These are phyloP conservation scores for Chenopodium formosanum DNA, from an alignment of 148 eudicot species.

Conservation along the genomic window DNA sequence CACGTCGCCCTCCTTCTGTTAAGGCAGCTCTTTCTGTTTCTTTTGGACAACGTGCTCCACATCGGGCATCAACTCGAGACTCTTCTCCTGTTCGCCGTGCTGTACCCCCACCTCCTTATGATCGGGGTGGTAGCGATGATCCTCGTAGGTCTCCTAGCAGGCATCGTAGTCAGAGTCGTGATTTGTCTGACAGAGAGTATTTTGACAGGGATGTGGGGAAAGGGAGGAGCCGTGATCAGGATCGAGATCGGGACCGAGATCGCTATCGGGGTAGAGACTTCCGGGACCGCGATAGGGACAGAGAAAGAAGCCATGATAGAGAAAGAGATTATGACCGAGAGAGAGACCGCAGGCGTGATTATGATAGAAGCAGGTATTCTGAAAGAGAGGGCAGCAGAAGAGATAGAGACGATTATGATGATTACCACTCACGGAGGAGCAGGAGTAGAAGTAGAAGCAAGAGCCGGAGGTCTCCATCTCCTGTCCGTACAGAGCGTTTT, in stretches of 20 bases:
- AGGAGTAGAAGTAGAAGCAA: constrained; percentile 64
- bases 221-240: constrained; percentile 31
- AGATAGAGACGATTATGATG: constrained; percentile 50
- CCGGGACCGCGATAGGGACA: constrained; percentile 23
- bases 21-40: constrained; percentile 97
- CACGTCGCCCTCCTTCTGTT: constrained; percentile 96
- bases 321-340: constrained; percentile 40
- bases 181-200: constrained; percentile 65
- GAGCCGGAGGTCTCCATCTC: constrained; percentile 55
- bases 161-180: constrained; percentile 83
- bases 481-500: constrained; percentile 18
- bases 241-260: constrained; percentile 42
- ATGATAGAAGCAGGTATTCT: constrained; percentile 43
- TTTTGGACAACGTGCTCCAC: constrained; percentile 96
- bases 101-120: constrained; percentile 51
- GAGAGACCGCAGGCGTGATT: constrained; percentile 59
- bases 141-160: constrained; percentile 60
- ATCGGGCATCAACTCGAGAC: constrained; percentile 89
- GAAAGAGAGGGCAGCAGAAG: constrained; percentile 61
- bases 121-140: constrained; percentile 46
- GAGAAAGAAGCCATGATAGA: constrained; percentile 32
- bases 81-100: constrained; percentile 94
- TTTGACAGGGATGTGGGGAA: constrained; percentile 35
- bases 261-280: constrained; percentile 29
- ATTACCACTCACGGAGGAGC: constrained; percentile 52